phyloP scores from a whole-genome alignment of 2,329 filamentous ascomycete genomes.

The Zymoseptoria tritici region DNA sequence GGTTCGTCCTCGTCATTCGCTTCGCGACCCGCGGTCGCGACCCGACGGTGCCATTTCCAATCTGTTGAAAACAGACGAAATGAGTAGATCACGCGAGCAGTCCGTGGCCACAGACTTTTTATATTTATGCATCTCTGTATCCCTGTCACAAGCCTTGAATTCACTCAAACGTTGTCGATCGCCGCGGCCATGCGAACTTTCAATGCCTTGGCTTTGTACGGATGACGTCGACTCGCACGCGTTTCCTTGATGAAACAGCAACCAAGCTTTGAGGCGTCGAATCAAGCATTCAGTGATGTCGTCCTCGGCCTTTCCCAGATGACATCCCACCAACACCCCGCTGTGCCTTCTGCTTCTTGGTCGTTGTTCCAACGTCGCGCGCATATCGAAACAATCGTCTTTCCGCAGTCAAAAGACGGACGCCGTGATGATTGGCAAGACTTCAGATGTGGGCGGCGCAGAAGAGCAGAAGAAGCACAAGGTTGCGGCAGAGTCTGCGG shows the following conservation, averaged over 20 bases:
- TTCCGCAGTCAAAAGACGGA: neutral
- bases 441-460: constrained; percentile 12
- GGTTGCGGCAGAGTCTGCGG: constrained; percentile 7
- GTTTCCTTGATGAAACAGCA: neutral
- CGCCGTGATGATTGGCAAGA: constrained; percentile 16
- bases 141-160: neutral
- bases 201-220: neutral
- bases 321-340: neutral
- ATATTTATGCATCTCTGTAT: neutral
- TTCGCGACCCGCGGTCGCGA: no score
- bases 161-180: neutral
- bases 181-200: neutral
- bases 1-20: neutral
- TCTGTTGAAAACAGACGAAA: no score
- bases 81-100: no score
- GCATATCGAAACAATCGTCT: neutral
- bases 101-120: neutral
- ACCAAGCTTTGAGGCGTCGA: constrained; percentile 1
- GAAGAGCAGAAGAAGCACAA: constrained; percentile 13
- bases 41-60: no score
- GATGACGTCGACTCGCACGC: neutral
- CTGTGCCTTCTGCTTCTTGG: neutral
- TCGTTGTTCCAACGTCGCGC: neutral
- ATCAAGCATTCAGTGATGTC: neutral
- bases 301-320: neutral